phyloP scores from a whole-genome alignment of 2,329 filamentous ascomycete genomes.

The Acarospora socialis region DNA sequence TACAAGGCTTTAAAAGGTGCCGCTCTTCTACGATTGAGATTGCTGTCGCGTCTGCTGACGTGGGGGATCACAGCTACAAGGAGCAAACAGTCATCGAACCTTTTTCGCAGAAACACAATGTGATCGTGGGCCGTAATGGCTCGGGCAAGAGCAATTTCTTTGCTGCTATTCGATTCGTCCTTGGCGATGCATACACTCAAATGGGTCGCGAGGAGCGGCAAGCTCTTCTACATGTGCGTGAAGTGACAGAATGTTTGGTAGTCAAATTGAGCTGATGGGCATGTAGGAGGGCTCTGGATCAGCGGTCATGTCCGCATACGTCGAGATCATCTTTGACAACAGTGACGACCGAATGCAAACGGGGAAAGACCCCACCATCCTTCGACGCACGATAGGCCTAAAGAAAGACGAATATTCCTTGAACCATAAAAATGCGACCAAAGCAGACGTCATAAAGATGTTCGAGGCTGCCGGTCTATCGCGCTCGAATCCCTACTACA shows the following conservation, averaged over 20 bases:
- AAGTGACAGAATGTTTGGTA: conserved; percentile 2
- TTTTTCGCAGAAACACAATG: conserved; percentile 93
- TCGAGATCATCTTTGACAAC: conserved; percentile 98
- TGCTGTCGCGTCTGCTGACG: conserved; percentile 15
- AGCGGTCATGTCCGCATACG: conserved; percentile 98
- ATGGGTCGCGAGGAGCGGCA: conserved; percentile 93
- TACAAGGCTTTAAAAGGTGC: conserved; percentile 99
- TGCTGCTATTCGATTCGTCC: conserved; percentile 92
- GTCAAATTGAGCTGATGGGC: no score
- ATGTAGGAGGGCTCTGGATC: conserved; percentile 77
- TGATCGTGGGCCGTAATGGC: conserved; percentile 97
- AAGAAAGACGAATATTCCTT: conserved; percentile 99
- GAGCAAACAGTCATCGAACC: conserved; percentile 98
- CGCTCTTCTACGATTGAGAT: conserved; percentile 10
- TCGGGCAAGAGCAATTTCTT: conserved; percentile 99
- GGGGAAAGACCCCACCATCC: conserved; percentile 74
- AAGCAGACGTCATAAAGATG: conserved; percentile 85
- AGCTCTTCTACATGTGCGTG: conserved; percentile 64
- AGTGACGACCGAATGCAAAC: conserved; percentile 90
- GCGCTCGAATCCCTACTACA: conserved; percentile 95
- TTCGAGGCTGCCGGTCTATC: conserved; percentile 95
- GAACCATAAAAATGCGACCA: conserved; percentile 91
- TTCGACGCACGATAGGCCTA: conserved; percentile 85
- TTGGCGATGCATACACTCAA: conserved; percentile 93
- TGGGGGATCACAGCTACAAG: conserved; percentile 61